Evolutionary conservation across 768 basidiomycete species (phyloP), one percentile per base, ranked within the genome.

Genomic region (Suillus placidus): DNA sequence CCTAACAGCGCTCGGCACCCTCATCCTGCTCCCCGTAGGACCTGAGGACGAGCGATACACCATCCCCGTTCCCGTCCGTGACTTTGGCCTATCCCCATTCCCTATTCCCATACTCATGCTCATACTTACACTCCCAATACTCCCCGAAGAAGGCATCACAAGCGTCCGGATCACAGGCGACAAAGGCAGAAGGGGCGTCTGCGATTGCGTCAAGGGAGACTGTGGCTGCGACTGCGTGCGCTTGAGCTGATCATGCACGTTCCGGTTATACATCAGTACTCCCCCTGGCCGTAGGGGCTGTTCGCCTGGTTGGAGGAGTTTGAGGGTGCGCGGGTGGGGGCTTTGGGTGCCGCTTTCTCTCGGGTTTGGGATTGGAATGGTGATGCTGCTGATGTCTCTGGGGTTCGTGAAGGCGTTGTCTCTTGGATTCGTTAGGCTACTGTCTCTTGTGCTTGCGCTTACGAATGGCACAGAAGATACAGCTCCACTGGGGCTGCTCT

Each of bases 31-130:
- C 73, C 80, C 75, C 74, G 80, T 57, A 14, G 56, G 61, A 35
- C 71, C 55, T 18, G 52, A 60, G 26, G 64, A 65, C 40, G 64
- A 65, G 54, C 84, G 80, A 70, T 90, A 90, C 43, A 80, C 76
- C 88, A 90, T 90, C n/a, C 88, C 88, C 13, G 88, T 88, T 7
- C 88, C 88, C 12, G 85, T 89, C 35, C 89, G 76, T 12, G 89
- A 88, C 67, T 78, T 83, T 23, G 85, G 86, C 18, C 80, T 76
- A 40, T 72, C 75, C 23, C 60, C 49, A 26, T 51, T 51, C 13
- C 49, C 49, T 30, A 32, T 54, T 18, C 52, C 52, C 18, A 32
- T 49, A 6, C 47, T 49, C n/a, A 12, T n/a, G 6, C 4, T 47
- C n/a, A 23, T 10, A n/a, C 18, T 47, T 6, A 30, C 20, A 32